Percentiles rank a stretch among this genome's conserved stretches.
Conservation (phyloP, 257 asterid genomes). For the Rhazya stricta region DNA sequence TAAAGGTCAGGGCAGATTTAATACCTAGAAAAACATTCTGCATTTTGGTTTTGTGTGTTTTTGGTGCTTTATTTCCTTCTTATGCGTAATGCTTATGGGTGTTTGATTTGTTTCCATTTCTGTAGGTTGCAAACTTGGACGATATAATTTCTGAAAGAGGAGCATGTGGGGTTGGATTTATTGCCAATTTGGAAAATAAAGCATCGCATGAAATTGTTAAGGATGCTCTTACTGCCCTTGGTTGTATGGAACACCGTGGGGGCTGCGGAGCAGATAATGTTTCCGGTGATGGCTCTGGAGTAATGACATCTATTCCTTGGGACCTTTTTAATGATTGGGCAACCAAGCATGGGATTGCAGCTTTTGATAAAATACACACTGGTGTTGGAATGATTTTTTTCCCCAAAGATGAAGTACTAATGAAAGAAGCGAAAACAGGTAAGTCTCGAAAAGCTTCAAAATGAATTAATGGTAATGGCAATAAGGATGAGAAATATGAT, state of each 20-base stretch:
- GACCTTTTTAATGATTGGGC: conserved; percentile 89
- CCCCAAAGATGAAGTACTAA: conserved; percentile 62
- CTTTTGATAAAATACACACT: conserved; percentile 74
- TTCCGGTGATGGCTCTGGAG: conserved; percentile 98
- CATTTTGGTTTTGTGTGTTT: not conserved
- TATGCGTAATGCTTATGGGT: not conserved
- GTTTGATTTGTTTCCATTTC: conserved; percentile 16
- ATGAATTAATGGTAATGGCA: not conserved
- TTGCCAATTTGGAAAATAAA: conserved; percentile 85
- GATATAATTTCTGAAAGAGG: conserved; percentile 89
- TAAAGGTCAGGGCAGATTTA: not conserved
- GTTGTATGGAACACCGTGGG: conserved; percentile 99
- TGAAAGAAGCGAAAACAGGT: conserved; percentile 79
- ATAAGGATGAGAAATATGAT: not conserved
- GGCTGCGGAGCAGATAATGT: conserved; percentile 99
- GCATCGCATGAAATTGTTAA: conserved; percentile 66
- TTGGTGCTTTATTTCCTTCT: not conserved
- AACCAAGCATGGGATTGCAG: conserved; percentile 56
- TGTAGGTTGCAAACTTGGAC: conserved; percentile 79
- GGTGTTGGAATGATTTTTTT: conserved; percentile 96
- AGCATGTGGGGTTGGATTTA: conserved; percentile 98
- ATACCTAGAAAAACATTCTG: not conserved
- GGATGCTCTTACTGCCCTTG: conserved; percentile 96
- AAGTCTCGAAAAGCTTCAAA: conserved; percentile 15
- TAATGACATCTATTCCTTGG: conserved; percentile 98